Percentiles rank a stretch among this genome's conserved stretches.
phyloP scores from a whole-genome alignment of 2,329 filamentous ascomycete species.

The Rugonectria rugulosa region DNA sequence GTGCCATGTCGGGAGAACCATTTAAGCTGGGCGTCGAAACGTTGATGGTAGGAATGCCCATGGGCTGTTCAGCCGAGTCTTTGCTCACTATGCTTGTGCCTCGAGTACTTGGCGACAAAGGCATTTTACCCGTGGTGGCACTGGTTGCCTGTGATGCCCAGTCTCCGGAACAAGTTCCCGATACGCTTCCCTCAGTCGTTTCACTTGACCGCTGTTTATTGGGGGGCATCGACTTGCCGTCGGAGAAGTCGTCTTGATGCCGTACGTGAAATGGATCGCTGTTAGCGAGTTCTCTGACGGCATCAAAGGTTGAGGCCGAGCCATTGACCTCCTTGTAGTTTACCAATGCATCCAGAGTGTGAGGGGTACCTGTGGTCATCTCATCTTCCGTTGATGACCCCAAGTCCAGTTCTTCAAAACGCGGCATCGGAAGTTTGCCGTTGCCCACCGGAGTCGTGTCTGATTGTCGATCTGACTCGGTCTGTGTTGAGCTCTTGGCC shows the following conservation, averaged over 20 bases:
- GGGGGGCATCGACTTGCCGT: constrained; percentile 50
- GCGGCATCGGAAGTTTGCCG: constrained; percentile 33
- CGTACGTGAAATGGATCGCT: constrained; percentile 57
- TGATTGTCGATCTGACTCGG: constrained; percentile 29
- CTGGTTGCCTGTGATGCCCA: constrained; percentile 71
- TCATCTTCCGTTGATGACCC: constrained; percentile 39
- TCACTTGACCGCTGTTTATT: constrained; percentile 66
- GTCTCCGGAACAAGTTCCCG: constrained; percentile 61
- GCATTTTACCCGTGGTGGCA: constrained; percentile 69
- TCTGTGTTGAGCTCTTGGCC: constrained; percentile 29
- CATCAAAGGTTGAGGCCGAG: constrained; percentile 53
- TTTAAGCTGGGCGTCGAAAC: constrained; percentile 48
- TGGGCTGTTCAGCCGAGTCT: constrained; percentile 61
- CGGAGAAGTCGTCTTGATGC: constrained; percentile 40
- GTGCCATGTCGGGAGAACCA: constrained; percentile 38
- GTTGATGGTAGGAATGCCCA: constrained; percentile 51
- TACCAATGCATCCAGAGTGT: constrained; percentile 29
- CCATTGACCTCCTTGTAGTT: constrained; percentile 55
- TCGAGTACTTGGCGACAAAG: constrained; percentile 69
- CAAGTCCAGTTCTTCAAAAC: constrained; percentile 37
- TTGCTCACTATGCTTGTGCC: constrained; percentile 71
- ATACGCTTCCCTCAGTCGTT: constrained; percentile 67
- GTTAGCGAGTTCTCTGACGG: constrained; percentile 55
- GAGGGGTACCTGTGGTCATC: constrained; percentile 38
- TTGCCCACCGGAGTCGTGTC: constrained; percentile 32